Evolutionary conservation across 2,329 filamentous ascomycete species (phyloP).

Genomic region (Knufia fluminis): DNA sequence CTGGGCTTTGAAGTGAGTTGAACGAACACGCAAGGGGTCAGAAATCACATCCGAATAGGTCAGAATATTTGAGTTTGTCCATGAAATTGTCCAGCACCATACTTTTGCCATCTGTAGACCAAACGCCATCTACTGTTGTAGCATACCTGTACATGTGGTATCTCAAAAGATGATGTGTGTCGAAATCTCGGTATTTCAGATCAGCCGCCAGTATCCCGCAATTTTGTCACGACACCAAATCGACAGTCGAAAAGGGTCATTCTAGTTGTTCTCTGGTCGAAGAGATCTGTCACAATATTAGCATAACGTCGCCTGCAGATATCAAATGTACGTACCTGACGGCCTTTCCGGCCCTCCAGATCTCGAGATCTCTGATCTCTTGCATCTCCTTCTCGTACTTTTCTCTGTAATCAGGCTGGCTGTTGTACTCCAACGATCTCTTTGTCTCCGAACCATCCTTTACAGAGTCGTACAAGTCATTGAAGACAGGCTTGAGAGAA

Average conservation of each 20-base stretch:
- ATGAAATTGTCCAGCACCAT: neutral
- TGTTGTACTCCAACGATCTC: conserved; percentile 95
- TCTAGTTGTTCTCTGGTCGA: conserved; percentile 68
- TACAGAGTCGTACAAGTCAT: conserved; percentile 90
- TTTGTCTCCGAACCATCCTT: conserved; percentile 86
- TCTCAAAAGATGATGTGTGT: conserved; percentile 1
- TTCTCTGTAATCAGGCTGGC: conserved; percentile 89
- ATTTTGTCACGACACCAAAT: neutral
- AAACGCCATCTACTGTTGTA: conserved; percentile 6
- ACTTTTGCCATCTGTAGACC: conserved; percentile 7
- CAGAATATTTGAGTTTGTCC: neutral
- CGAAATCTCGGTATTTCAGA: neutral
- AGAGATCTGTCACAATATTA: conserved; percentile 47
- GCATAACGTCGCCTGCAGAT: conserved; percentile 18
- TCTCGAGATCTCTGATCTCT: conserved; percentile 96
- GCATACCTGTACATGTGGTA: conserved; percentile 8
- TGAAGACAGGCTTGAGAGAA: conserved; percentile 96
- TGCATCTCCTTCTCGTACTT: conserved; percentile 97
- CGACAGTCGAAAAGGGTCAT: neutral
- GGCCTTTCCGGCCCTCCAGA: conserved; percentile 97
- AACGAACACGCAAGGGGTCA: no score
- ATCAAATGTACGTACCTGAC: conserved; percentile 56
- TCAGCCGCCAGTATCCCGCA: neutral
- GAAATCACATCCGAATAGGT: no score
- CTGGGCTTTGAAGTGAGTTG: no score